Evolutionary conservation across 306 rosid species (phyloP), one percentile per base, ranked within the genome.

Genomic region (Cucurbita moschata): DNA sequence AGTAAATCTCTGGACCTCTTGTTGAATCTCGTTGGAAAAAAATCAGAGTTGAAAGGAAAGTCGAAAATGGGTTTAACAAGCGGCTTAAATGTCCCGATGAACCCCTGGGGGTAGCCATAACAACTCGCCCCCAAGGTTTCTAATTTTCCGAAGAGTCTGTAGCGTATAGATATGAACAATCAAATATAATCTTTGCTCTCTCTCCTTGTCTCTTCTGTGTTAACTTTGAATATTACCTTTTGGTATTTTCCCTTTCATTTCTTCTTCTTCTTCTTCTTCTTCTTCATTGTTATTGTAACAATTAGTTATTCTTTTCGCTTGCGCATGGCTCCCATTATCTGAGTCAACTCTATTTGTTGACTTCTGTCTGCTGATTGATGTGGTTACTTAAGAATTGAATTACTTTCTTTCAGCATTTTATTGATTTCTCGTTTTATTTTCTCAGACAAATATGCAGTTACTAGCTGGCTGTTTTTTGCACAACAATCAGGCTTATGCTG

Each of bases 381-480:
- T 30, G 35, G 35, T 2, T 0, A 30, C 35, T 68, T 54, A 68
- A 47, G 9, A 10, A 38, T 76, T 72, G 62, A 67, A 59, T 69
- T 26, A 13, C 44, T 5, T 19, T 30, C 38, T 67, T 79, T 72
- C 75, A 81, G 54, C 72, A 23, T 71, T 50, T 46, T 12, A 4
- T n/a, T 74, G 23, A 16, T 67, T 74, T 44, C 67, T 77, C 70
- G 58, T 72, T 69, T 72, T 68, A 75, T 21, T 64, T 8, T 53
- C 62, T 52, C 99, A 95, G 96, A 76, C 79, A 72, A 95, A 95
- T 88, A 80, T 87, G 80, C 99, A 95, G 51, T 84, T 95, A 76
- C 79, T 95, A 77, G 97, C 99, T 72, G 84, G 86, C 78, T 89
- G 97, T 81, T 95, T 90, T 81, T 81, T 95, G 87, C 91, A 85